Percentiles rank a stretch among this genome's conserved stretches.
phyloP scores from a whole-genome alignment of 169 alveolate genomes.

The Plasmodium malariae region DNA sequence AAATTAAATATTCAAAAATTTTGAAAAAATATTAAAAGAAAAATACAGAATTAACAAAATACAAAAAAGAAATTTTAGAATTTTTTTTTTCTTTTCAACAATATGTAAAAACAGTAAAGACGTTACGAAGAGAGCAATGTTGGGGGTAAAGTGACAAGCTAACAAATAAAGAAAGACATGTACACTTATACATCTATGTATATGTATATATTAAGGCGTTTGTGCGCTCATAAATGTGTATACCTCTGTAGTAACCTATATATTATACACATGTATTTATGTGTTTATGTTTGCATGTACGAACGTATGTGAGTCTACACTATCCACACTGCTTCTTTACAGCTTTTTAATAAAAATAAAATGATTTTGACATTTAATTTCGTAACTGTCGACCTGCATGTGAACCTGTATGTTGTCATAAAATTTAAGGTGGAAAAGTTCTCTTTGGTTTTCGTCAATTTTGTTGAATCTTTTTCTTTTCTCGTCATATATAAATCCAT shows the following conservation, averaged over 20 bases:
- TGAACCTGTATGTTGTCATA: constrained; percentile 70
- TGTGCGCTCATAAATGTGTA: constrained; percentile 2
- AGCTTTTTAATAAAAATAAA: constrained; percentile 55
- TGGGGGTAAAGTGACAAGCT: too few relatives aligned
- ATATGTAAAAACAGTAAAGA: too few relatives aligned
- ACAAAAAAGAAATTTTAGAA: neutral
- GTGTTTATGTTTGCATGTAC: neutral
- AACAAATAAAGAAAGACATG: neutral
- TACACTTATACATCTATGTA: neutral
- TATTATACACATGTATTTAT: neutral
- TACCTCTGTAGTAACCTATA: neutral
- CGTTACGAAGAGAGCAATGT: too few relatives aligned
- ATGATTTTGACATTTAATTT: constrained; percentile 69
- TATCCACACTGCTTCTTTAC: too few relatives aligned
- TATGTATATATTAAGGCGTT: neutral
- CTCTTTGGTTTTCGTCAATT: constrained; percentile 28
- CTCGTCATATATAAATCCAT: constrained; percentile 69
- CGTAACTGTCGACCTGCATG: constrained; percentile 61
- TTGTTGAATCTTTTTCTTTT: constrained; percentile 44
- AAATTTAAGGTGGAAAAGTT: constrained; percentile 35
- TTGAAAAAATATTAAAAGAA: neutral
- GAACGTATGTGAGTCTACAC: too few relatives aligned
- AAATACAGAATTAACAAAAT: neutral
- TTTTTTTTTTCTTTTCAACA: neutral
- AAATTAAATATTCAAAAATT: neutral